Percentiles rank a stretch among this genome's conserved stretches.
phyloP scores from a whole-genome alignment of 106 monocot genomes.

The Acorus calamus region DNA sequence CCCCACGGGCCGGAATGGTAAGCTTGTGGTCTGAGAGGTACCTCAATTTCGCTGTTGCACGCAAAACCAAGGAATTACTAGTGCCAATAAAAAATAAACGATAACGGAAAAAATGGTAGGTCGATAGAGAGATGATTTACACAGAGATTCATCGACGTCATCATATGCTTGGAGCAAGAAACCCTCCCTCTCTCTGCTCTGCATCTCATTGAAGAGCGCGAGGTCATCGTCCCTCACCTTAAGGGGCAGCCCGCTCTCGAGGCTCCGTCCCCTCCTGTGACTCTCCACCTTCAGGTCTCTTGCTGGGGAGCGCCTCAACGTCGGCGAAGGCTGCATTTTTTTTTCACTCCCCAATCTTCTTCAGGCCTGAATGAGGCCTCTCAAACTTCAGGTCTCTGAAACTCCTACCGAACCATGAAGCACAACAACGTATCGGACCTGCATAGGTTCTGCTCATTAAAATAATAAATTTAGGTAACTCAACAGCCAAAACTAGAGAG shows the following conservation, averaged over 20 bases:
- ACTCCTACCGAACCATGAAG: too few species aligned
- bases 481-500: too few species aligned
- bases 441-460: too few species aligned
- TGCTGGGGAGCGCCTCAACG: constrained; percentile 45
- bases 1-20: constrained; percentile 41
- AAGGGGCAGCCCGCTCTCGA: constrained; percentile 33
- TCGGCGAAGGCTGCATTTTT: constrained; percentile 82
- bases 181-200: constrained; percentile 52
- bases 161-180: constrained; percentile 77
- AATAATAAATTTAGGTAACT: too few species aligned
- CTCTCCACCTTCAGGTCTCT: constrained; percentile 40
- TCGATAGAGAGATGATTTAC: constrained; percentile 19
- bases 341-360: neutral
- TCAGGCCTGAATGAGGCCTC: too few species aligned
- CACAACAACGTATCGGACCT: too few species aligned
- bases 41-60: constrained; percentile 51
- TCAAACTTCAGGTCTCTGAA: too few species aligned
- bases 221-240: constrained; percentile 82
- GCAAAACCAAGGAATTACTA: too few species aligned
- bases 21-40: constrained; percentile 48
- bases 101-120: too few species aligned
- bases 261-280: constrained; percentile 53
- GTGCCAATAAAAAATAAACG: too few species aligned
- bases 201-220: constrained; percentile 69
- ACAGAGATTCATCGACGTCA: constrained; percentile 77